Evolutionary conservation across 805 yeast species (phyloP).

Genomic region (Starmerella stigmatis): DNA sequence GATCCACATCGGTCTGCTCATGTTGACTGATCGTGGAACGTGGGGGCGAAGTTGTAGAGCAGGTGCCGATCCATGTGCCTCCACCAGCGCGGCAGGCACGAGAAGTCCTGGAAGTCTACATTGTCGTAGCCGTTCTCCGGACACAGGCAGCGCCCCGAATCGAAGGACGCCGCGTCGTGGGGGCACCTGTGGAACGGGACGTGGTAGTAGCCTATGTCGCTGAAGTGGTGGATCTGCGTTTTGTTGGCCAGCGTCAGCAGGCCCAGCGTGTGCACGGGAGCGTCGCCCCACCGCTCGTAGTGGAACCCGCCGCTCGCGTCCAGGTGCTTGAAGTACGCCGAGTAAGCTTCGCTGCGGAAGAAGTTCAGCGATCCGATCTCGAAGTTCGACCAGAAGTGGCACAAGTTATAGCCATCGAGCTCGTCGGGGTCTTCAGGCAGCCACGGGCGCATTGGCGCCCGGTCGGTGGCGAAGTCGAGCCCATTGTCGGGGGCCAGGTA

Average conservation of each 20-base stretch:
- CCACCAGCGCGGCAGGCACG: constrained; percentile 34
- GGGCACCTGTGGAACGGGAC: constrained; percentile 46
- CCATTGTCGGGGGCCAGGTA: constrained; percentile 56
- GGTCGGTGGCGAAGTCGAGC: constrained; percentile 45
- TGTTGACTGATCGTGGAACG: constrained; percentile 1
- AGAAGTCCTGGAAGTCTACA: constrained; percentile 29
- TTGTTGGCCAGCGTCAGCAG: constrained; percentile 48
- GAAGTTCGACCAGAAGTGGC: constrained; percentile 84
- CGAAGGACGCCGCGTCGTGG: constrained; percentile 29
- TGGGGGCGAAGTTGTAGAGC: constrained; percentile 25
- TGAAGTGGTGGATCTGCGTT: constrained; percentile 61
- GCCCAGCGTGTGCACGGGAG: constrained; percentile 76
- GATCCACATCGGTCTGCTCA: too few relatives aligned
- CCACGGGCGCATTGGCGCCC: constrained; percentile 32
- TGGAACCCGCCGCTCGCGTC: constrained; percentile 72
- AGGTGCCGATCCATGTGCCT: constrained; percentile 29
- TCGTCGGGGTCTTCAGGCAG: constrained; percentile 1
- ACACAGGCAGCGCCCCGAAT: constrained; percentile 32
- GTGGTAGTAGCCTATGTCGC: constrained; percentile 73
- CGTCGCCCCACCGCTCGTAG: constrained; percentile 95
- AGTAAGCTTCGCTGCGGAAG: constrained; percentile 62
- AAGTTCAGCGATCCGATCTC: constrained; percentile 68
- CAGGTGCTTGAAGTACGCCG: constrained; percentile 53
- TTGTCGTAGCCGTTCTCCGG: constrained; percentile 28
- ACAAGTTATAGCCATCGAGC: constrained; percentile 53